phyloP scores from a whole-genome alignment of 73 alveolate species.

The Effrenium voratum region DNA sequence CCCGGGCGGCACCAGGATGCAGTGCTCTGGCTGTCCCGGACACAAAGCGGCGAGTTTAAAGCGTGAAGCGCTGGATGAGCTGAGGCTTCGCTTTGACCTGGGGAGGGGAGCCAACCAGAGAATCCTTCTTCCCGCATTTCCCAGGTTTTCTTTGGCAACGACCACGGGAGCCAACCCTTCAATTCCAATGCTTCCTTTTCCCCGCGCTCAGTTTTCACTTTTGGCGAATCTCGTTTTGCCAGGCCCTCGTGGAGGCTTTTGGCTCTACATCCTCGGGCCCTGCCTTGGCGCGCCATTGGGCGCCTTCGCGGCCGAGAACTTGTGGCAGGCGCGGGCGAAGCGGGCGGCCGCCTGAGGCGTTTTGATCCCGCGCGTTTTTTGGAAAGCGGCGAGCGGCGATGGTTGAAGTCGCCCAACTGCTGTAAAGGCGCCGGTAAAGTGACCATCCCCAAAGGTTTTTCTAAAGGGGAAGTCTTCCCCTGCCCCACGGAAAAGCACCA shows the following conservation, averaged over 20 bases:
- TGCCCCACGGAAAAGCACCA: background rate
- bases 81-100: too few species aligned
- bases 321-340: too few species aligned
- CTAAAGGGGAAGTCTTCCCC: background rate
- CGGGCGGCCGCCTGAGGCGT: background rate
- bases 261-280: conserved; percentile 75
- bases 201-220: background rate
- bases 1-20: too few species aligned
- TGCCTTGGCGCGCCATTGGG: conserved; percentile 66
- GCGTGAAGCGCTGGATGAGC: too few species aligned
- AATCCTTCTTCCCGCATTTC: background rate
- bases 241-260: conserved; percentile 20
- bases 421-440: background rate
- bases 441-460: background rate
- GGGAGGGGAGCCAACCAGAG: too few species aligned
- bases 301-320: conserved; percentile 64
- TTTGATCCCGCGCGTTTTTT: background rate
- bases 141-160: background rate
- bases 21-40: too few species aligned
- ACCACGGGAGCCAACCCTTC: background rate
- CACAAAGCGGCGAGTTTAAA: too few species aligned
- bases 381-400: background rate
- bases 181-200: background rate
- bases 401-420: background rate
- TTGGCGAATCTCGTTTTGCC: background rate